Conservation (phyloP, 805 yeast genomes). For the Candida railenensis region DNA sequence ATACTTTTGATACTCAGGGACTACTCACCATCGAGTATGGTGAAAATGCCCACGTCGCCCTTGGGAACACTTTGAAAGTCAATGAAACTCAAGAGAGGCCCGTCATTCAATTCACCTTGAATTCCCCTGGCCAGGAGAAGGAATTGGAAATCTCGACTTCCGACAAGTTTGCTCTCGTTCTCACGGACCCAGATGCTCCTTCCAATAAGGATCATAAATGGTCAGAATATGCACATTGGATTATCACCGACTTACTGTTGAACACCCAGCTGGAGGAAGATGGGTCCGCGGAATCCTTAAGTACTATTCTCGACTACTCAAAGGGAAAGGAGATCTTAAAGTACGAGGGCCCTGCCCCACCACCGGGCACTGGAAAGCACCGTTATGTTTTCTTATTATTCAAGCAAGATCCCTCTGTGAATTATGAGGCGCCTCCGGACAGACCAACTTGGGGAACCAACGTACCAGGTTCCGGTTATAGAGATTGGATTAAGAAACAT, state of each 20-base stretch:
- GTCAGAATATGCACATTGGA: slow-evolving; percentile 84
- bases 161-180: slow-evolving; percentile 66
- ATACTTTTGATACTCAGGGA: slow-evolving; percentile 49
- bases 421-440: slow-evolving; percentile 44
- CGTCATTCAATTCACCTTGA: slow-evolving; percentile 60
- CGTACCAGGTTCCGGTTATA: slow-evolving; percentile 74
- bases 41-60: slow-evolving; percentile 60
- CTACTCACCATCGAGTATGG: slow-evolving; percentile 61
- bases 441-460: slow-evolving; percentile 86
- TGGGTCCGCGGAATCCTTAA: slow-evolving; percentile 31
- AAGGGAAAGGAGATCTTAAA: slow-evolving; percentile 45
- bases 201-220: slow-evolving; percentile 77
- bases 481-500: slow-evolving; percentile 67
- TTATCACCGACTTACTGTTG: slow-evolving; percentile 54
- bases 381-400: slow-evolving; percentile 78
- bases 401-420: slow-evolving; percentile 55
- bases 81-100: slow-evolving; percentile 71
- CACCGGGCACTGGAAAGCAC: slow-evolving; percentile 80
- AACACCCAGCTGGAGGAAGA: slow-evolving; percentile 30
- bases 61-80: slow-evolving; percentile 73
- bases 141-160: slow-evolving; percentile 41
- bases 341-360: slow-evolving; percentile 89
- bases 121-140: slow-evolving; percentile 42
- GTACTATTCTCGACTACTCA: slow-evolving; percentile 32
- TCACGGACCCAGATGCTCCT: slow-evolving; percentile 97